Evolutionary conservation across 306 rosid genomes (phyloP), one percentile per base, ranked within the genome.

Genomic region (Pterocarpus santalinus): DNA sequence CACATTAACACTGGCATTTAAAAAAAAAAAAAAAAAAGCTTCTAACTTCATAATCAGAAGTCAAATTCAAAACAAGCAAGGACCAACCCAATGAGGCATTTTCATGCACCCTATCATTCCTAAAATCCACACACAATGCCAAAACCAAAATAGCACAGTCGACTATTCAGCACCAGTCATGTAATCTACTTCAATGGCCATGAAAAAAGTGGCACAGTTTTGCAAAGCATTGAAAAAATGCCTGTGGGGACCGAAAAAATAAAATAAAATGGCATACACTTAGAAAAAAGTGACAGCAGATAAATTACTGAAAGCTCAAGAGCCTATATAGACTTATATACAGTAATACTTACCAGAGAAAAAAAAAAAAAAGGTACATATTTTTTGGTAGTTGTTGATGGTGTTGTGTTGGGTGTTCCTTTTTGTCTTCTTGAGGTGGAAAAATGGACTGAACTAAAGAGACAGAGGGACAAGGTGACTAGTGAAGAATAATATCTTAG

Each of bases 181-280:
- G 33, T 52, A 56, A 14, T 60, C 76, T 60, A 60, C 73, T 49
- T 68, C 81, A 43, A 47, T 61, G 65, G 30, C 77, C 28, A 68
- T 47, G 5, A 55, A 53, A 61, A 60, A 68, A 22, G 28, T 34
- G 33, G 57, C 43, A 80, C 15, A 63, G 58, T 57, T 67, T 28
- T 73, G 53, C 65, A 30, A 36, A 65, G 4, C 61, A 66, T 77
- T 79, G 55, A 68, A 69, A 63, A 74, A 15, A 80, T 80, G 64
- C 75, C 69, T 41, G 87, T 75, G 76, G 78, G 75, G 76, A 63
- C 78, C 79, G 4, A 28, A 73, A 28, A 58, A 34, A 7, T 16
- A 56, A 30, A 61, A 66, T 14, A 68, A 76, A 80, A 62, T 6
- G 67, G 8, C 32, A 53, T 56, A 69, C 30, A 28, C 60, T 44